A percentile compares a stretch with the other conserved stretches of the same genome.
These are phyloP conservation scores for Metschnikowia borealis DNA, from an alignment of 805 yeast species.

Conservation along the genomic window DNA sequence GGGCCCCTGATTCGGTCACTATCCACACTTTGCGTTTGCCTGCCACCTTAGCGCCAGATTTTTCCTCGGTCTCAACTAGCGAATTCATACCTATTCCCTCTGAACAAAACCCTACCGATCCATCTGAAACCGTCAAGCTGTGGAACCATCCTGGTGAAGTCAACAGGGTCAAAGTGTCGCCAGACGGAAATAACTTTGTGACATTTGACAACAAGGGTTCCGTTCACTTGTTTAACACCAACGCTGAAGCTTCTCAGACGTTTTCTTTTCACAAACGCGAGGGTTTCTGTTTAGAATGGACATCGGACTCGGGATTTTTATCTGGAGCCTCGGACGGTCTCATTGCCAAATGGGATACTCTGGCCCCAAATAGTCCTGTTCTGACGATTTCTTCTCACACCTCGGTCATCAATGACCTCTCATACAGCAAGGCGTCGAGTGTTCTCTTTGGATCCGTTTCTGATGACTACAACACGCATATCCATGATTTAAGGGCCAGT, in stretches of 20 bases:
- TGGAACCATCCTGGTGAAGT: constrained; percentile 69
- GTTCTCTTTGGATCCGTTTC: constrained; percentile 64
- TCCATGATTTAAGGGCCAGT: constrained; percentile 52
- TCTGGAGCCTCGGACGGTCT: constrained; percentile 66
- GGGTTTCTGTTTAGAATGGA: constrained; percentile 75
- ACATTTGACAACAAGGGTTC: constrained; percentile 53
- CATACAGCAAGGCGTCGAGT: constrained; percentile 46
- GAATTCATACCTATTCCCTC: constrained; percentile 19
- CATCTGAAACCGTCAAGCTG: constrained; percentile 13
- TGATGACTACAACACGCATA: constrained; percentile 59
- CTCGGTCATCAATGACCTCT: constrained; percentile 62
- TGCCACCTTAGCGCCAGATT: constrained; percentile 43
- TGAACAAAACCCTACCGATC: neutral
- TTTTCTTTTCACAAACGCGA: constrained; percentile 58
- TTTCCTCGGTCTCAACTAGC: constrained; percentile 18
- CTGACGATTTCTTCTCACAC: constrained; percentile 47
- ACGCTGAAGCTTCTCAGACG: constrained; percentile 19
- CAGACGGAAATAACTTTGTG: constrained; percentile 46
- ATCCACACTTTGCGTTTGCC: constrained; percentile 47
- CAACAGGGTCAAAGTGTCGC: constrained; percentile 55
- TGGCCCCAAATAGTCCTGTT: constrained; percentile 42
- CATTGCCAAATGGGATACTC: constrained; percentile 68
- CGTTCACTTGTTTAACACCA: constrained; percentile 41
- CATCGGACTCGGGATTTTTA: constrained; percentile 42
- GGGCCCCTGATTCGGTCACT: constrained; percentile 42